A percentile compares a stretch with the other conserved stretches of the same genome.
phyloP scores from a whole-genome alignment of 176 grass and related monocot species.

The Pontederia paniculata region DNA sequence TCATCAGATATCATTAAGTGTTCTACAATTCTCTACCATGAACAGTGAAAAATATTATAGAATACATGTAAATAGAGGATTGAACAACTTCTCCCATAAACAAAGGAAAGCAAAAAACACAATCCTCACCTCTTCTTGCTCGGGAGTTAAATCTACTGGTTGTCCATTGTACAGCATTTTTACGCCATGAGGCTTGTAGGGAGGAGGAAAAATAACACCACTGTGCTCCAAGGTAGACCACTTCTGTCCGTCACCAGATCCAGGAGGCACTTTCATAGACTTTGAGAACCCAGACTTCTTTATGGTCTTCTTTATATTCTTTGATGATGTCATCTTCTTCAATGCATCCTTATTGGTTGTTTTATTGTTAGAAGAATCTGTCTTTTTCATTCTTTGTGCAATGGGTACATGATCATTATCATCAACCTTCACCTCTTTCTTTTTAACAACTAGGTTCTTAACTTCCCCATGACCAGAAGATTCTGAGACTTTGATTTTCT shows the following conservation, averaged over 20 bases:
- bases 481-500: slow-evolving; percentile 51
- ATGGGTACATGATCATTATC: slow-evolving; percentile 39
- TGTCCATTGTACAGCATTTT: slow-evolving; percentile 95
- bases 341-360: slow-evolving; percentile 26
- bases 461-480: slow-evolving; percentile 12
- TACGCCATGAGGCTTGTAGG: slow-evolving; percentile 72
- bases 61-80: no score
- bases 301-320: slow-evolving; percentile 50
- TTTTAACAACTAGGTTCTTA: slow-evolving; percentile 10
- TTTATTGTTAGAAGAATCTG: slow-evolving; percentile 50
- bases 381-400: slow-evolving; percentile 42
- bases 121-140: slow-evolving; percentile 79
- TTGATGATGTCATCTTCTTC: slow-evolving; percentile 49
- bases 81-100: slow-evolving; percentile 5
- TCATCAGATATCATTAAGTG: background rate
- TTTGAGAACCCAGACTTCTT: slow-evolving; percentile 64
- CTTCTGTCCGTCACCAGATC: slow-evolving; percentile 77
- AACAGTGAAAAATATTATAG: no score
- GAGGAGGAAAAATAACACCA: slow-evolving; percentile 89
- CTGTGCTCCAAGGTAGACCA: slow-evolving; percentile 85
- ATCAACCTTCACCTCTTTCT: slow-evolving; percentile 37
- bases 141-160: slow-evolving; percentile 72
- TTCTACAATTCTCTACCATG: no score
- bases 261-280: slow-evolving; percentile 61
- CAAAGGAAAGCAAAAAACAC: slow-evolving; percentile 15